phyloP scores from a whole-genome alignment of 2,329 filamentous ascomycete species.

The Cercospora sojina region DNA sequence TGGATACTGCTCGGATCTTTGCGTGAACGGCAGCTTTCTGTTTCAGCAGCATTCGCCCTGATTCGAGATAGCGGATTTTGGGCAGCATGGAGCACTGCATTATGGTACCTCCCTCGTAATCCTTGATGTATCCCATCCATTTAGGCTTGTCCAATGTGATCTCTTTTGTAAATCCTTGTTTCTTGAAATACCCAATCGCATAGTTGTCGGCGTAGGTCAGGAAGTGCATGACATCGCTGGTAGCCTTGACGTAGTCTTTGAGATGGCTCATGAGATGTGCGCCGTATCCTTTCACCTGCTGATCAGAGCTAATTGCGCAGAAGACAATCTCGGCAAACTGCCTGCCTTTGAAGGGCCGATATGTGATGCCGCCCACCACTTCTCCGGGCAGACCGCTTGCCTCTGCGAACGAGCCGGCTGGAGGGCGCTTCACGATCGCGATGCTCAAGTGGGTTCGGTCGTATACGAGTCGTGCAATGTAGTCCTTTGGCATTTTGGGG shows the following conservation, averaged over 20 bases:
- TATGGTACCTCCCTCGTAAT: conserved; percentile 97
- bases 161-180: conserved; percentile 98
- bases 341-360: conserved; percentile 86
- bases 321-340: conserved; percentile 98
- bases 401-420: conserved; percentile 45
- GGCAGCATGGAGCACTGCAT: conserved; percentile 99
- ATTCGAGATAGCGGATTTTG: conserved; percentile 88
- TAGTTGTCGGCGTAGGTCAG: conserved; percentile 98
- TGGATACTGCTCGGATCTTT: conserved; percentile 89
- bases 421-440: conserved; percentile 92
- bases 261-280: conserved; percentile 97
- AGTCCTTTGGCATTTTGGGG: conserved; percentile 99
- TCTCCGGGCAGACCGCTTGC: conserved; percentile 35
- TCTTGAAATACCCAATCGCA: conserved; percentile 98
- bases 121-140: conserved; percentile 99
- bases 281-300: conserved; percentile 98
- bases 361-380: conserved; percentile 79
- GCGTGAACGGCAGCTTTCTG: conserved; percentile 94
- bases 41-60: conserved; percentile 89
- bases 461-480: conserved; percentile 95
- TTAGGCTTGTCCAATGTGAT: conserved; percentile 85
- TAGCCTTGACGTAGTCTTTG: conserved; percentile 97
- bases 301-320: conserved; percentile 94
- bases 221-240: conserved; percentile 96
- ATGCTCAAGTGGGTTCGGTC: conserved; percentile 95